These are phyloP conservation scores for Coemansia sp. DNA, from an alignment of 192 early-diverging fungal species.

Conservation along the genomic window DNA sequence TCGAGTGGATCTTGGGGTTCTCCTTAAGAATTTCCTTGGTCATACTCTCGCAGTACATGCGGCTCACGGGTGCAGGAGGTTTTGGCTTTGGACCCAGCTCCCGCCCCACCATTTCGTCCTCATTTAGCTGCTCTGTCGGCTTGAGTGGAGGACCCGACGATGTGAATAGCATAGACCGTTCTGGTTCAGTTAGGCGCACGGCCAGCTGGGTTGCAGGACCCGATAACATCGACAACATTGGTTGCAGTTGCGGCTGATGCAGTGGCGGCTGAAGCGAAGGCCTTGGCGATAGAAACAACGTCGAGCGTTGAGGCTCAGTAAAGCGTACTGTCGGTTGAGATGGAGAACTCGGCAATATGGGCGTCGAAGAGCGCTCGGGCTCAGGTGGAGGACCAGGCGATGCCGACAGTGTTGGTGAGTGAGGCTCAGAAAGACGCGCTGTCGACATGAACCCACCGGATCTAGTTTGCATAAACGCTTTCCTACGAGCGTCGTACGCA, in stretches of 20 bases:
- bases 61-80: neutral
- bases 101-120: neutral
- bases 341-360: neutral
- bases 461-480: neutral
- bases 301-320: no score
- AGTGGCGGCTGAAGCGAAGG: no score
- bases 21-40: neutral
- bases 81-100: neutral
- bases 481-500: constrained; percentile 5
- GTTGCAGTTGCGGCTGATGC: no score
- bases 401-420: no score
- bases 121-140: no score
- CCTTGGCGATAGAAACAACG: no score
- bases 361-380: neutral
- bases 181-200: no score
- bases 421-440: neutral
- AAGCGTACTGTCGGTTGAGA: neutral
- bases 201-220: no score
- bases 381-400: neutral
- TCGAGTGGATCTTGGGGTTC: neutral
- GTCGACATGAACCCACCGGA: neutral
- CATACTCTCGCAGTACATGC: neutral
- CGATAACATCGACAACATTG: no score
- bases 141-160: no score
- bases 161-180: no score